Base-by-base conservation (phyloP, 805 yeast species). In the Kodamaea jinghongensis region DNA sequence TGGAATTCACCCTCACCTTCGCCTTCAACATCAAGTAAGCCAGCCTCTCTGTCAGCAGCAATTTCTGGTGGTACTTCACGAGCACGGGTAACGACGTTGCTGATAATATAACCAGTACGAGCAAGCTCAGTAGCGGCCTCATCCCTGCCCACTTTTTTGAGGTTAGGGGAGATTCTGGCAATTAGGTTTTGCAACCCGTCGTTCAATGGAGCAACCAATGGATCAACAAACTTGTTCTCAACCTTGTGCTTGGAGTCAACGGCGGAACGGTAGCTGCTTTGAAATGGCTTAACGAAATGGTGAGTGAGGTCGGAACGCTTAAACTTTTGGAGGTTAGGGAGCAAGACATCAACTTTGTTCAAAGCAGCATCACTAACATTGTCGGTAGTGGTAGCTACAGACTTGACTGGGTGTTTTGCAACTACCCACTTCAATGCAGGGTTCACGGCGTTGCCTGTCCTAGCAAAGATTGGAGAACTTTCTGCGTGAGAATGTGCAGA, bases 161-260 rank as follows among this genome's bases (percentile, higher is more conserved):
- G 63, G n/a, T 61, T 63, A 13, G 85, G 83, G 27, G 76, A 65
- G 47, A 70, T 65, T 26, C 58, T 60, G 28, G 64, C 57, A 20
- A 78, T 68, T 16, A 67, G 49, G 2, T 65, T 56, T 45, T 73
- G 80, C 37, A 84, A 57, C 25, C 69, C 62, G 26, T 70, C 61
- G 61, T 84, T 87, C 32, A 82, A 32, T 20, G 93, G 90, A 27
- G 66, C 69, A 34, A 84, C 64, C 9, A 81, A 26, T 3, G 86
- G 82, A 57, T 83, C 88, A 28, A 84, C 48, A 8, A 6, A 20
- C 23, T 20, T 20, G 8, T 20, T 20, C 23, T 20, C 23, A 5
- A 8, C 23, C 23, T 20, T 20, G 23, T 20, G 23, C 23, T 20
- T 20, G 23, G 23, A 6, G 23, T 8, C 23, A 20, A 20, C 23